A percentile compares a stretch with the other conserved stretches of the same genome.
phyloP scores from a whole-genome alignment of 306 rosid genomes.

The Castanea mollissima region DNA sequence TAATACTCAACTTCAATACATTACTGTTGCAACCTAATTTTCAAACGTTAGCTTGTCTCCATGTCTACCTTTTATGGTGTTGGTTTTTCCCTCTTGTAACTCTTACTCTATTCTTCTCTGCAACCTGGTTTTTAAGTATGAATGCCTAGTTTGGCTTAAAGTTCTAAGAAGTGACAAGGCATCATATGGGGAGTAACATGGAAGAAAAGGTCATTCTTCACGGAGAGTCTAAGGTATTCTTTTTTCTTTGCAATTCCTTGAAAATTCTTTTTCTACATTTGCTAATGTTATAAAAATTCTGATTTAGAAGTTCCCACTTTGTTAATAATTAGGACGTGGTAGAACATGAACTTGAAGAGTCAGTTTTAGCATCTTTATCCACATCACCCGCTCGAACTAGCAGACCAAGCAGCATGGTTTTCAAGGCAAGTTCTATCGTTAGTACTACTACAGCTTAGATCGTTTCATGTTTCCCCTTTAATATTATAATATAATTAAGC shows the following conservation, averaged over 20 bases:
- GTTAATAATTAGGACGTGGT: slow-evolving; percentile 12
- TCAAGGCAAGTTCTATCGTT: slow-evolving; percentile 49
- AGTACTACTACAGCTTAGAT: neutral
- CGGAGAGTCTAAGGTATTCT: slow-evolving; percentile 50
- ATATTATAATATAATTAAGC: too few species aligned
- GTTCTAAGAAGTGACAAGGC: neutral
- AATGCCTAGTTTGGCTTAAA: neutral
- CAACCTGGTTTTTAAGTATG: neutral
- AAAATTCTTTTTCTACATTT: neutral
- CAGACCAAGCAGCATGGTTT: slow-evolving; percentile 79
- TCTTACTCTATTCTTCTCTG: neutral
- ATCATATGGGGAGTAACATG: slow-evolving; percentile 54
- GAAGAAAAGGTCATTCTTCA: slow-evolving; percentile 39
- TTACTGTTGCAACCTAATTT: neutral
- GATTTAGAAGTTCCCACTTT: neutral
- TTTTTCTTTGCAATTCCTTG: neutral
- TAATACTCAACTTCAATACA: slow-evolving; percentile 6
- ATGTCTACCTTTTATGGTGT: neutral
- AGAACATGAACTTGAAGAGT: slow-evolving; percentile 32
- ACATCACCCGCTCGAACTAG: slow-evolving; percentile 49
- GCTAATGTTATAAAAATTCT: neutral
- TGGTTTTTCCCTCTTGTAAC: neutral
- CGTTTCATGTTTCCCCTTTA: neutral
- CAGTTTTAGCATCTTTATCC: slow-evolving; percentile 33
- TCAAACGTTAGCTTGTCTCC: neutral